Base-by-base conservation (phyloP, 2,329 filamentous ascomycete genomes). In the Verticillium nubilum region DNA sequence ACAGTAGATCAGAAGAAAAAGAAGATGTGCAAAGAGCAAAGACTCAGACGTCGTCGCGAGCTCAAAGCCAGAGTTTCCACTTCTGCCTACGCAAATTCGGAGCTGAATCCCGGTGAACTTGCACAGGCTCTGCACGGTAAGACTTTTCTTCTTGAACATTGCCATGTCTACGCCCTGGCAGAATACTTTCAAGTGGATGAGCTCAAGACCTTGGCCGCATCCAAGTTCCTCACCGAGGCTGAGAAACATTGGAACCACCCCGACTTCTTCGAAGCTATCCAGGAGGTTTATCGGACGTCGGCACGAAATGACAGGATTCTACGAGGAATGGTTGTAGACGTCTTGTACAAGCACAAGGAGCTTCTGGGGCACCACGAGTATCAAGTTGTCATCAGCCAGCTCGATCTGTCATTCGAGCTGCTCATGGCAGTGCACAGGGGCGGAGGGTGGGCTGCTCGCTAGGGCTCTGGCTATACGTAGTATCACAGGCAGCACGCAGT, bases 191-290 rank as follows among this genome's bases (percentile, higher is more conserved):
- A 54, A 19, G 7, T 59, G 5, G 15, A n/a, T 12, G 26, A 31
- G 13, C 58, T 59, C 15, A 59, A 59, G 33, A 10, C 10, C 2
- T 28, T 55, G 7, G 33, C 52, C 6, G 35, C 28, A 9, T 42
- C 13, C 25, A 59, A 59, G 33, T 56, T 59, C 31, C 13, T 2
- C 13, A 15, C 9, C 5, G 52, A 59, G 31, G 52, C 52, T n/a
- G 23, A 54, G 6, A 28, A 13, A 3, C 26, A 55, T 17, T 56
- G 52, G 58, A 28, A 31, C 10, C 29, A 55, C 23, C 52, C 33
- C 33, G 58, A 59, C 23, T 56, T 59, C 35, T 29, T 56, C 35
- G 53, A 47, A n/a, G 58, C 52, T 2, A 54, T 53, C 12, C 33
- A 55, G 29, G 37, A 33, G 12, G 52, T 53, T n/a, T 59, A 59